Base-by-base conservation (phyloP, 768 basidiomycete genomes). In the Tricholoma hemisulphureum region DNA sequence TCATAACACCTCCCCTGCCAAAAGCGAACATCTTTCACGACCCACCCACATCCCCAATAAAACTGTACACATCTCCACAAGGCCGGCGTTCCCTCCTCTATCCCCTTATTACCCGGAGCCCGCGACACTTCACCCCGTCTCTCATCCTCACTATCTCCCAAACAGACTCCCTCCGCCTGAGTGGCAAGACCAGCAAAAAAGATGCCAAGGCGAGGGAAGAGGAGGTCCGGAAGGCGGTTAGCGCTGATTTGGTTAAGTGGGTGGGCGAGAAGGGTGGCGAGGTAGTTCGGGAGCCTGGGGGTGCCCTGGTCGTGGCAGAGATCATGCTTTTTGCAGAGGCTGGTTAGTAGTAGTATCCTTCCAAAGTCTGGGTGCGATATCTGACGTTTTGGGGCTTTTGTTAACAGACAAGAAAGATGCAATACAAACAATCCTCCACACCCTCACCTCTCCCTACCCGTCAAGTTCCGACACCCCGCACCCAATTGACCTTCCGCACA, bases 291-390 rank as follows among this genome's bases (percentile, higher is more conserved):
- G 93, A 95, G 59, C 83, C 94, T 0, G 89, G 87, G 20, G 91
- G 91, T 6, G 89, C 89, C 59, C 70, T 97, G 52, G 78, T 95
- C 0, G 80, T 92, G 6, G 75, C 81, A 10, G 95, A 98, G 60
- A 78, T 94, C 50, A 86, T 96, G 87, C 83, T 97, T 0, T 87
- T 84, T 56, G 85, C 91, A 3, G 87, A 92, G 34, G 93, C 91
- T 65, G 93, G 94, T 94, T 61, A 56, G 83, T 78, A 11, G 20
- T 51, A 51, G 29, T 55, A 1, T 43, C 29, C 6, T 28, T 21
- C 0, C 13, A 41, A 16, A 24, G 23, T 26, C n/a, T n/a, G 24
- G 28, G 29, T 16, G 16, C 8, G n/a, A 18, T 29, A 10, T 2
- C 16, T 29, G 28, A 49, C 50, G 24, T 32, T 29, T 28, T 51